Percentiles rank a stretch among this genome's conserved stretches.
phyloP scores from a whole-genome alignment of 2,329 filamentous ascomycete species.

The Curvularia sp. region DNA sequence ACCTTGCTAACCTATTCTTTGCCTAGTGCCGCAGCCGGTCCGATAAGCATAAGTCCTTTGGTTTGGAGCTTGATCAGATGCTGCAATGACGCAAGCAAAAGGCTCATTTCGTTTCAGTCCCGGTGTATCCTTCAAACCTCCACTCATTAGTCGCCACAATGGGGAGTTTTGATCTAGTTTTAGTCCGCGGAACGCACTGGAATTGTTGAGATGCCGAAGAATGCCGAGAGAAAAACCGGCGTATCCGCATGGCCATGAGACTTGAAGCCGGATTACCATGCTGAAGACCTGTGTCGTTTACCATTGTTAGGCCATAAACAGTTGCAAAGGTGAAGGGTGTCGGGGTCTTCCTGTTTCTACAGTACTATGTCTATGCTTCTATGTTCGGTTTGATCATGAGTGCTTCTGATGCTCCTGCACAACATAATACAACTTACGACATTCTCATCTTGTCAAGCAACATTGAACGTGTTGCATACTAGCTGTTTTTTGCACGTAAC shows the following conservation, averaged over 20 bases:
- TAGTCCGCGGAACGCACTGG: background rate
- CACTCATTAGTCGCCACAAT: background rate
- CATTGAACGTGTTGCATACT: background rate
- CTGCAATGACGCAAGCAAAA: constrained; percentile 15
- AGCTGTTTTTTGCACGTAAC: background rate
- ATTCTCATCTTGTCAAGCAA: background rate
- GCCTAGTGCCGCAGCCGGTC: constrained; percentile 39
- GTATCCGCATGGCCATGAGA: background rate
- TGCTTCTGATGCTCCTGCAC: background rate
- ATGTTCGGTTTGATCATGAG: background rate
- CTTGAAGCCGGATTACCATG: too few relatives aligned
- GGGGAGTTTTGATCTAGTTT: background rate
- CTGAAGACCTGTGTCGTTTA: too few relatives aligned
- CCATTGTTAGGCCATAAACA: too few relatives aligned
- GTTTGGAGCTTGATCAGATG: constrained; percentile 14
- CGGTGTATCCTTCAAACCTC: constrained; percentile 2
- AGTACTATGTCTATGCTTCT: background rate
- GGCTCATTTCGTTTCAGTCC: constrained; percentile 44
- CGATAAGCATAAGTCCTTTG: constrained; percentile 39
- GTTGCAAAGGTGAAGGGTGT: too few relatives aligned
- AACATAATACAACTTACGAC: background rate
- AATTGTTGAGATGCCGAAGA: background rate
- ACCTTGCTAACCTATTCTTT: constrained; percentile 24
- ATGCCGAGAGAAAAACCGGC: background rate
- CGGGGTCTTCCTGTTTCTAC: too few relatives aligned